These are phyloP conservation scores for Apiotrichum brassicae DNA, from an alignment of 1,284 basidiomycete genomes.

Conservation along the genomic window DNA sequence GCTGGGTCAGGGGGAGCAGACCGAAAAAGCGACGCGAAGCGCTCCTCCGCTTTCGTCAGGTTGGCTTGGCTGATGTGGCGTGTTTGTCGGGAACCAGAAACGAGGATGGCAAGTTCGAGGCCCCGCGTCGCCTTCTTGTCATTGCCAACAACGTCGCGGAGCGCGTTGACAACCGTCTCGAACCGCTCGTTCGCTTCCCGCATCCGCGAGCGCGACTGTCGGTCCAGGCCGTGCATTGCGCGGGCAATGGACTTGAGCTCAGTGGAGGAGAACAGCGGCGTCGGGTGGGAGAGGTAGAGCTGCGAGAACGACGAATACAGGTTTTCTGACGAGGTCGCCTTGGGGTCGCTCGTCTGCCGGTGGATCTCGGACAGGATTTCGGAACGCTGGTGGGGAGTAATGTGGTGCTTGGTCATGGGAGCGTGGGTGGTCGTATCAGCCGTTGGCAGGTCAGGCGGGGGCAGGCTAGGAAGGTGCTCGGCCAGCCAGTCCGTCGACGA, in stretches of 20 bases:
- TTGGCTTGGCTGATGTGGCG: conserved; percentile 9
- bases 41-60: conserved; percentile 16
- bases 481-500: neutral
- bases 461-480: neutral
- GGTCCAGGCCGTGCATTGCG: conserved; percentile 18
- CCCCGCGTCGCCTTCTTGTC: conserved; percentile 8
- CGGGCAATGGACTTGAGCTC: conserved; percentile 24
- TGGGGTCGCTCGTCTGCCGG: neutral
- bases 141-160: conserved; percentile 18
- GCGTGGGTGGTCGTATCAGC: neutral
- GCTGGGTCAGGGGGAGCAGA: conserved; percentile 4
- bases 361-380: conserved; percentile 11
- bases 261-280: conserved; percentile 22
- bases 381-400: conserved; percentile 12
- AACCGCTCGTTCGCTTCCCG: conserved; percentile 17
- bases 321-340: conserved; percentile 5
- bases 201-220: neutral
- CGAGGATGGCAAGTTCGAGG: conserved; percentile 18
- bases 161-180: conserved; percentile 19
- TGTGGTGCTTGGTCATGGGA: conserved; percentile 3
- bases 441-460: neutral
- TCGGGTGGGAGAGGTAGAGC: conserved; percentile 24
- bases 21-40: conserved; percentile 16
- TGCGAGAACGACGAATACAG: conserved; percentile 24
- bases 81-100: conserved; percentile 4